Conservation (phyloP, 176 grass and related monocot species). For the Triticum dicoccoides region DNA sequence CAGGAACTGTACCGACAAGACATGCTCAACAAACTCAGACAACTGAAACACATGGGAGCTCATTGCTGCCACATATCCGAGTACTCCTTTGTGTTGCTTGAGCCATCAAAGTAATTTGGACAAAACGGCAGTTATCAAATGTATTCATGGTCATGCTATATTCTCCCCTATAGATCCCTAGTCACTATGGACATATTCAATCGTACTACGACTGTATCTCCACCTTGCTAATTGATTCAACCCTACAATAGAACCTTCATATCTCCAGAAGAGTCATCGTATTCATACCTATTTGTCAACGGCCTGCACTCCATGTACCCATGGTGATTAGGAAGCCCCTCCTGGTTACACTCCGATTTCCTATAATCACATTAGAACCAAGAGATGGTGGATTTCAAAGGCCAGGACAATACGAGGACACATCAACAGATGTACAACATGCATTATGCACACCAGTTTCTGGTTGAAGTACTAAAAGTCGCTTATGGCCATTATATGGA, state of each 20-base stretch:
- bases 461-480: too few species aligned
- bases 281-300: too few species aligned
- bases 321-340: not conserved
- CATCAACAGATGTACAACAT: too few species aligned
- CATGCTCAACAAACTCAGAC: not conserved
- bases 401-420: too few species aligned
- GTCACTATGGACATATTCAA: not conserved
- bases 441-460: too few species aligned
- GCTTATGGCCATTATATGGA: too few species aligned
- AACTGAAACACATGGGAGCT: not conserved
- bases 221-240: not conserved
- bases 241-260: not conserved
- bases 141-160: conserved; percentile 1
- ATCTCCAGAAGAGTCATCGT: not conserved
- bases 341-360: too few species aligned
- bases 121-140: not conserved
- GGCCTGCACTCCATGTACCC: not conserved
- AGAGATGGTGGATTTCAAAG: too few species aligned
- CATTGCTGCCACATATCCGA: not conserved
- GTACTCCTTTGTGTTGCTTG: not conserved
- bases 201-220: not conserved
- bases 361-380: too few species aligned
- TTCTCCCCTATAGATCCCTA: not conserved
- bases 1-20: too few species aligned
- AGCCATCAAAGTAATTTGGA: not conserved